Evolutionary conservation across 1,284 basidiomycete genomes (phyloP), one percentile per base, ranked within the genome.

Genomic region (Cutaneotrichosporon sp.): DNA sequence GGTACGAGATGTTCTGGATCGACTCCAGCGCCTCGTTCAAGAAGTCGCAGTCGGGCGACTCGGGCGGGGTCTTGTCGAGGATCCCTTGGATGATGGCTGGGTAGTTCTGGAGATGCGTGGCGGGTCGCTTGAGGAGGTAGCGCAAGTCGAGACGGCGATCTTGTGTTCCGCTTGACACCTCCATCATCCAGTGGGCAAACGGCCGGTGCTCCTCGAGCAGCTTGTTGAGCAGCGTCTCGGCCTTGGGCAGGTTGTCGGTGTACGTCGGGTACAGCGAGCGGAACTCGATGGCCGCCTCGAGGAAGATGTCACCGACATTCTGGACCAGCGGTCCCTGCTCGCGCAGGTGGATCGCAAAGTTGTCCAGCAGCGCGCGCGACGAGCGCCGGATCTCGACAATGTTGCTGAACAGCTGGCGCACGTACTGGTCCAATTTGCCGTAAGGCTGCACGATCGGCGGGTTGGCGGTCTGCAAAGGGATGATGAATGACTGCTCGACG

Each of bases 81-180:
- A 97, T 91, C 2, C 91, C 91, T 69, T 94, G 90, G 2, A 98
- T 83, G 11, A 93, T 83, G 1, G 92, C 86, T 9, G 92, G 90
- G 73, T 97, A 97, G 65, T 91, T 89, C 74, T 94, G 91, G 13
- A 97, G 82, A 74, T 95, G 91, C 64, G 93, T 90, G 0, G 89
- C 87, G 1, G 95, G 92, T 7, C 92, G 85, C 56, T 88, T 89
- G 66, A 97, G 83, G 75, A 94, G 92, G 69, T 92, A 88, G 68
- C 91, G 91, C 64, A 97, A 83, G 67, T 95, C 91, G n/a, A 90
- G 85, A 55, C 89, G 85, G 7, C 87, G 84, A 53, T 90, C 89
- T 27, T 22, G 38, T 22, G 87, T 86, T 64, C 86, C 83, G 22
- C 84, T 84, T 0, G 85, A 82, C 22, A 89, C 84, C 36, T 51